phyloP scores from a whole-genome alignment of 768 basidiomycete genomes.

The Calocera cornea region DNA sequence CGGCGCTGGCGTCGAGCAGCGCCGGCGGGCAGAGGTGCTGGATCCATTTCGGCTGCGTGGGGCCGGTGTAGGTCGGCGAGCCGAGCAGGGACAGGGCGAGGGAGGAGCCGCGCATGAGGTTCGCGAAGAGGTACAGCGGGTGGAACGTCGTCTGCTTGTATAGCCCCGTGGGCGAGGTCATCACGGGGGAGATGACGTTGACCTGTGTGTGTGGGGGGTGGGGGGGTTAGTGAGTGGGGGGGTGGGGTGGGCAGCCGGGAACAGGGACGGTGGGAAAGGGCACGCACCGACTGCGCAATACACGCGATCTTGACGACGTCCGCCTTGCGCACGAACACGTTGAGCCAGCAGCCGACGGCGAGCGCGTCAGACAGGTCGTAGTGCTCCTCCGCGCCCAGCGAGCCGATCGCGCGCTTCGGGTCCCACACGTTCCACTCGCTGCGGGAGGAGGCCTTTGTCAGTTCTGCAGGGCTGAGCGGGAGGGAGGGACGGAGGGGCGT shows the following conservation, averaged over 20 bases:
- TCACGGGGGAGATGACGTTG: slow-evolving; percentile 30
- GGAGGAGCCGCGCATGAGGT: slow-evolving; percentile 39
- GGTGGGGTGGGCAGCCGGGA: slow-evolving; percentile 28
- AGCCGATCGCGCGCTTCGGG: slow-evolving; percentile 32
- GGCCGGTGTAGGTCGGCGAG: slow-evolving; percentile 29
- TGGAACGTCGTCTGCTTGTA: slow-evolving; percentile 38
- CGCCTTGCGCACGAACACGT: slow-evolving; percentile 46
- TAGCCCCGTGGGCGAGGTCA: slow-evolving; percentile 34
- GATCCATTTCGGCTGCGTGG: slow-evolving; percentile 42
- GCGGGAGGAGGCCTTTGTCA: neutral
- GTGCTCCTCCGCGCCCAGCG: slow-evolving; percentile 39
- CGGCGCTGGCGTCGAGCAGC: slow-evolving; percentile 38
- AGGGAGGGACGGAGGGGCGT: neutral
- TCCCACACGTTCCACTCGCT: slow-evolving; percentile 42
- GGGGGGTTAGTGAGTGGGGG: slow-evolving; percentile 25
- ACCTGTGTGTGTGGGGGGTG: neutral
- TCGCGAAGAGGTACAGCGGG: slow-evolving; percentile 41
- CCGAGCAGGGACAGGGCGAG: slow-evolving; percentile 28
- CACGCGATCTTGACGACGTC: slow-evolving; percentile 48
- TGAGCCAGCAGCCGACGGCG: slow-evolving; percentile 47
- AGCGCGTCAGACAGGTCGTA: slow-evolving; percentile 43
- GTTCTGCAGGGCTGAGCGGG: neutral
- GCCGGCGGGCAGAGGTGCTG: slow-evolving; percentile 31
- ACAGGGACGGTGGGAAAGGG: neutral
- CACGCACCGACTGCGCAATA: slow-evolving; percentile 38